These are phyloP conservation scores for Hyphopichia pseudoburtonii DNA, from an alignment of 1,139 yeast species.

Conservation along the genomic window DNA sequence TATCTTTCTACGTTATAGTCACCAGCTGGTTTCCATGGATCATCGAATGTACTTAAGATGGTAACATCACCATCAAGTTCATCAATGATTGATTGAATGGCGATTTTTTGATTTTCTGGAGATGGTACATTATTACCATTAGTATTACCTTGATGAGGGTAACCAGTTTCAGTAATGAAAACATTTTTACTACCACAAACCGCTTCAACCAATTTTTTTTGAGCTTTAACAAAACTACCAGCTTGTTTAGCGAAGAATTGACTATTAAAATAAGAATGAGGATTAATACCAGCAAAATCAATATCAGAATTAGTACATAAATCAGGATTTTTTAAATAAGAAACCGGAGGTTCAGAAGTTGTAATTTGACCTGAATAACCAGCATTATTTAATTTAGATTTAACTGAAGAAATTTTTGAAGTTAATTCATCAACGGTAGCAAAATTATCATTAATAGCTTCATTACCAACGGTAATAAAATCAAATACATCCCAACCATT, in stretches of 20 bases:
- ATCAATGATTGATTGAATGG: constrained; percentile 60
- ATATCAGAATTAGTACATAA: constrained; percentile 68
- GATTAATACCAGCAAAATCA: constrained; percentile 81
- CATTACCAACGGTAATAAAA: constrained; percentile 81
- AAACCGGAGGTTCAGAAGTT: constrained; percentile 87
- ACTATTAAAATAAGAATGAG: constrained; percentile 81
- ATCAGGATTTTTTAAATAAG: constrained; percentile 59
- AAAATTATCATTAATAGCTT: constrained; percentile 69
- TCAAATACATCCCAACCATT: constrained; percentile 71
- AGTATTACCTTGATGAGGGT: constrained; percentile 70
- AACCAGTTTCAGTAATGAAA: constrained; percentile 82
- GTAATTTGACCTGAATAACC: constrained; percentile 80
- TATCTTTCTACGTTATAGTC: constrained; percentile 80
- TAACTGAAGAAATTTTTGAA: constrained; percentile 63
- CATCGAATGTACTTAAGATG: constrained; percentile 74
- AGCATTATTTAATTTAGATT: constrained; percentile 52
- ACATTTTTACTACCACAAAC: constrained; percentile 53
- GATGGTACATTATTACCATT: constrained; percentile 78
- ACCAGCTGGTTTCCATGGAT: constrained; percentile 88
- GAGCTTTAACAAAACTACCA: constrained; percentile 70
- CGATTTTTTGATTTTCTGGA: constrained; percentile 65
- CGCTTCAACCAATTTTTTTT: constrained; percentile 51
- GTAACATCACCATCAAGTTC: constrained; percentile 61
- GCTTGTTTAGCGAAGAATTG: constrained; percentile 61
- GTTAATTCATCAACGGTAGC: constrained; percentile 59